A percentile compares a stretch with the other conserved stretches of the same genome.
Evolutionary conservation across 108 stramenopile species (phyloP).

Genomic region (Asterionellopsis glacialis): DNA sequence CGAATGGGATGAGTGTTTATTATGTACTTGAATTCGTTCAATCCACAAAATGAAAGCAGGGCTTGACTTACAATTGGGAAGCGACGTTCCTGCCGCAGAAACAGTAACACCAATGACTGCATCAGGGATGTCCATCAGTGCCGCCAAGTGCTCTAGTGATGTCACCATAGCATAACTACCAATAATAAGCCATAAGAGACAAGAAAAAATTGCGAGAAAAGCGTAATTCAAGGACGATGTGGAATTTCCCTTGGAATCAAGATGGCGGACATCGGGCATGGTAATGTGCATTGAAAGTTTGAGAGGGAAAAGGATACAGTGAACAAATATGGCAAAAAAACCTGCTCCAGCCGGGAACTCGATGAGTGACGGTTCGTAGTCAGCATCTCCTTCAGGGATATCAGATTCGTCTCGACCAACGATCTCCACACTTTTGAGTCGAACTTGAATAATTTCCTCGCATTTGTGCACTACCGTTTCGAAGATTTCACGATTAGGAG

Average conservation of each 20-base stretch:
- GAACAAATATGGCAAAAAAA: conserved; percentile 31
- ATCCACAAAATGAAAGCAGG: conserved; percentile 7
- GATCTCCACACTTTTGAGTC: conserved; percentile 4
- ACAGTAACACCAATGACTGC: conserved; percentile 74
- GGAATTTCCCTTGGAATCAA: conserved; percentile 46
- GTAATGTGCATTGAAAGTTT: conserved; percentile 64
- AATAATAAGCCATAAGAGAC: conserved; percentile 58
- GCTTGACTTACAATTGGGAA: conserved; percentile 28
- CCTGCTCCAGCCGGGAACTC: conserved; percentile 37
- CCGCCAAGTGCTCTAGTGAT: conserved; percentile 64
- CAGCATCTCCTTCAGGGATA: conserved; percentile 22
- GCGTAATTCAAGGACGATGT: conserved; percentile 29
- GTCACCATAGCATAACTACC: conserved; percentile 69
- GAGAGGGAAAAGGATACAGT: conserved; percentile 45
- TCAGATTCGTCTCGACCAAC: conserved; percentile 3
- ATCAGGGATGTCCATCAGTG: conserved; percentile 59
- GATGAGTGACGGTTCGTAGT: conserved; percentile 39
- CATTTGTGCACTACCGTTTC: conserved; percentile 41
- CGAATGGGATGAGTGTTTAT: conserved; percentile 26
- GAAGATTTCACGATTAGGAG: conserved; percentile 48
- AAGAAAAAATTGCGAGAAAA: conserved; percentile 34
- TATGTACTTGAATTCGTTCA: conserved; percentile 37
- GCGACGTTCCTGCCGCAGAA: conserved; percentile 66
- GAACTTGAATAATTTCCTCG: conserved; percentile 21
- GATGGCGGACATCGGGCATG: conserved; percentile 58